Evolutionary conservation across 352 stramenopile genomes (phyloP), one percentile per base, ranked within the genome.

Genomic region (Globisporangium heterothallicum): DNA sequence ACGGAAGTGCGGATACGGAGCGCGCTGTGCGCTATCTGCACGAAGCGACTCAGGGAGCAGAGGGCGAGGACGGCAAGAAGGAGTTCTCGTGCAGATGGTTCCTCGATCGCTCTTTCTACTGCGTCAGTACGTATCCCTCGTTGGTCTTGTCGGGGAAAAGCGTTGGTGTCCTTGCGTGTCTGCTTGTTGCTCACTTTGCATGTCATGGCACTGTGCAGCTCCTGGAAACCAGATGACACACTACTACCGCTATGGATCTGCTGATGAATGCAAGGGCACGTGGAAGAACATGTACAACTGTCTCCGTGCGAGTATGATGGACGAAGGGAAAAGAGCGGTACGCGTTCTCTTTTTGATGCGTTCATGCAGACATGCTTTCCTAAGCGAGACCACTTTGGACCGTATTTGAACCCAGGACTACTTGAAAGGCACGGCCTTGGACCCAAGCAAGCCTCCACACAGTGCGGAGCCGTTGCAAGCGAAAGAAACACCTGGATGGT

Each of bases 201-300:
- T 22, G 40, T 25, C n/a, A n/a, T n/a, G n/a, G n/a, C n/a, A n/a
- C n/a, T 44, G 3, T 53, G 41, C 41, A 93, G 83, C 83, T 16
- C 80, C 79, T 24, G 72, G 72, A 8, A 87, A 91, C 53, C 83
- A 93, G 46, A 79, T 90, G 74, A 80, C 79, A 53, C 72, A 88
- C 50, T 90, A 87, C 58, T 93, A 93, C 54, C 72, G 79, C 29
- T 67, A 81, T 41, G 83, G 83, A 1, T 62, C 65, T 27, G 72
- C 78, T 21, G 83, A 93, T 43, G 72, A 87, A 59, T 93, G 83
- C 72, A 83, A 84, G n/a, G 78, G 63, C 38, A 91, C 73, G 42
- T 91, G 78, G 79, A 70, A 60, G 40, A 89, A 88, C 63, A 88
- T 91, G 76, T 88, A 78, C 53, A 63, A 86, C 43, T 93, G 83